A percentile compares a stretch with the other conserved stretches of the same genome.
Conservation (phyloP, 139 green algal species). For the Gonium pectorale region DNA sequence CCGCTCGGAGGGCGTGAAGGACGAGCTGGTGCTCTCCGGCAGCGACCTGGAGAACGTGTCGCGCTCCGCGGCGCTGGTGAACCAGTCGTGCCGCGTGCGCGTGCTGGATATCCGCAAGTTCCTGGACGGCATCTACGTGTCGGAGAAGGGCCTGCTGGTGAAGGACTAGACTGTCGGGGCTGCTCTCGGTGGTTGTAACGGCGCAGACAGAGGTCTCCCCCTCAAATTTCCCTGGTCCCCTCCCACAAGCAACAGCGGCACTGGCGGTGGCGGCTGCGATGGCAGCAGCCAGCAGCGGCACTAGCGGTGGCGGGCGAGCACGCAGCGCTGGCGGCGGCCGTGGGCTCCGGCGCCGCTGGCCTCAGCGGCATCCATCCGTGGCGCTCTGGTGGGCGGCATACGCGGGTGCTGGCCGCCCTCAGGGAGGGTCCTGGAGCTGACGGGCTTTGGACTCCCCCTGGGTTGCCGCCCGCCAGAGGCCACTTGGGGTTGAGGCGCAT, state of each 20-base stretch:
- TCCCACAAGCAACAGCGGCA: not conserved
- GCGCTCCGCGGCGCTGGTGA: constrained; percentile 89
- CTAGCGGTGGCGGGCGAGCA: no score
- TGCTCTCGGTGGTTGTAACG: constrained; percentile 23
- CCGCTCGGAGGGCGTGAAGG: constrained; percentile 92
- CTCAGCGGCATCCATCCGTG: no score
- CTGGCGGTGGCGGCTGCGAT: no score
- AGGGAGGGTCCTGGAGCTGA: no score
- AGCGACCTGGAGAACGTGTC: constrained; percentile 98
- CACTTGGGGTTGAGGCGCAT: no score
- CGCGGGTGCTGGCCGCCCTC: no score
- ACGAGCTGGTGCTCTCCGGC: constrained; percentile 94
- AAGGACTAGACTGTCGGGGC: constrained; percentile 21
- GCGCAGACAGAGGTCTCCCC: constrained; percentile 16
- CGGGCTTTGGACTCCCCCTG: no score
- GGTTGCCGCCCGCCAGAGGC: no score
- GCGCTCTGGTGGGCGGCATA: no score
- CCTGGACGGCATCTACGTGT: constrained; percentile 98
- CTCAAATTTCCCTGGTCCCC: not conserved
- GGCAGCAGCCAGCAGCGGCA: constrained; percentile 7
- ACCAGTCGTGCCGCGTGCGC: constrained; percentile 82
- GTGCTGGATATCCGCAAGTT: constrained; percentile 99
- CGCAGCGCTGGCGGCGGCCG: no score
- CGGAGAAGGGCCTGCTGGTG: constrained; percentile 72
- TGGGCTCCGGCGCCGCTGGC: no score